A percentile compares a stretch with the other conserved stretches of the same genome.
These are phyloP conservation scores for Pachyrhizus erosus DNA, from an alignment of 306 rosid genomes.

Conservation along the genomic window DNA sequence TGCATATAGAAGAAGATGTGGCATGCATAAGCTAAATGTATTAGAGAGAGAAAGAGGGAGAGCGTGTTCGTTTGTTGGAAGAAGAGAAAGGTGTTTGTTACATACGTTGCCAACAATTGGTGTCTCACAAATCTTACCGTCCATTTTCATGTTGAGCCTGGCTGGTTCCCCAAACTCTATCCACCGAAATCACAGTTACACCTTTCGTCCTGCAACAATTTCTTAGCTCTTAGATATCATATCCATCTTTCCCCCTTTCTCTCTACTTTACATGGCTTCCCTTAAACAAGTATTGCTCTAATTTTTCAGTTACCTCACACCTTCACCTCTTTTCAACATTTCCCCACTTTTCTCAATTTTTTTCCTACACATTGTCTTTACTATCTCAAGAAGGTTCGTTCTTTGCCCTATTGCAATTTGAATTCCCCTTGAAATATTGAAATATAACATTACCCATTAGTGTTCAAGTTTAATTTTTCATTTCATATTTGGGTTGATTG, in stretches of 20 bases:
- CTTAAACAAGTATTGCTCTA: conserved; percentile 11
- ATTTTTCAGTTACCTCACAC: conserved; percentile 25
- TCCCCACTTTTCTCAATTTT: not conserved
- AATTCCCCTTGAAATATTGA: not conserved
- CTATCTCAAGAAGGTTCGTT: conserved; percentile 31
- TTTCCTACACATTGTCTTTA: not conserved
- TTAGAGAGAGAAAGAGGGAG: not conserved
- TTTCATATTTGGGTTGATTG: not conserved
- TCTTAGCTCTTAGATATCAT: conserved; percentile 38
- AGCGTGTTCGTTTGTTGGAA: conserved; percentile 10
- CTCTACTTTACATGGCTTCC: not conserved
- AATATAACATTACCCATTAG: not conserved
- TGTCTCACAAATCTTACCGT: conserved; percentile 44
- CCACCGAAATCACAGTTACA: conserved; percentile 70
- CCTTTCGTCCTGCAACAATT: conserved; percentile 57
- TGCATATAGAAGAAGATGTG: conserved; percentile 7
- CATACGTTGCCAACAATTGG: conserved; percentile 35
- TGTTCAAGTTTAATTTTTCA: conserved; percentile 13
- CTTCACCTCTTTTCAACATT: conserved; percentile 25
- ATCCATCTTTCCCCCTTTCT: conserved; percentile 38
- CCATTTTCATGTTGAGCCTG: conserved; percentile 38
- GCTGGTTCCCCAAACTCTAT: conserved; percentile 53
- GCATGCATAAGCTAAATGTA: conserved; percentile 33
- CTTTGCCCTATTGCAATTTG: not conserved
- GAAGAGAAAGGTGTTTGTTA: conserved; percentile 20